Evolutionary conservation across 148 eudicot species (phyloP).

Genomic region (Chenopodium quinoa): DNA sequence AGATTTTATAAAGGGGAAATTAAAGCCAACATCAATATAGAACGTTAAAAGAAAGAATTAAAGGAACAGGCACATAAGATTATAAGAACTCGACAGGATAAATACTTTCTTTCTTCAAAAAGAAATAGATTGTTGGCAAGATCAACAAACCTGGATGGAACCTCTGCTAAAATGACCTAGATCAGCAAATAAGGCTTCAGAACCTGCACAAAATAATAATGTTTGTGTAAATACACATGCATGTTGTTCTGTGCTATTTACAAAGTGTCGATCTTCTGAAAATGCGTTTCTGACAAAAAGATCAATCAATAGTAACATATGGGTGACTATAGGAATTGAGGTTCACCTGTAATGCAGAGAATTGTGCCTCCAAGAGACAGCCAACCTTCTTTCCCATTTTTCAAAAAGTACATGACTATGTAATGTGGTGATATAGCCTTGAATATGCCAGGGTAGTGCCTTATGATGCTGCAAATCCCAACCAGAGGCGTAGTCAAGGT

Average conservation of each 20-base stretch:
- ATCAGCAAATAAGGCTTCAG: constrained; percentile 79
- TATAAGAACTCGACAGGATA: neutral
- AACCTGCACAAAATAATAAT: constrained; percentile 38
- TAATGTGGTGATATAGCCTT: constrained; percentile 64
- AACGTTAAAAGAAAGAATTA: neutral
- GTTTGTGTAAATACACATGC: neutral
- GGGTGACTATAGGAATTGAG: neutral
- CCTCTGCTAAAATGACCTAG: constrained; percentile 60
- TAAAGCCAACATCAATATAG: neutral
- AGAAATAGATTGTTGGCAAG: neutral
- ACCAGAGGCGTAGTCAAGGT: constrained; percentile 57
- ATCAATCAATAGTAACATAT: neutral
- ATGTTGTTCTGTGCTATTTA: neutral
- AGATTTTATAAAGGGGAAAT: neutral
- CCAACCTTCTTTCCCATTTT: constrained; percentile 59
- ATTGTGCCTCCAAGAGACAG: constrained; percentile 52
- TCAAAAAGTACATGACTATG: constrained; percentile 37
- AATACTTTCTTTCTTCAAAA: neutral
- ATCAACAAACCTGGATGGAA: constrained; percentile 51
- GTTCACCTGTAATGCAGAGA: constrained; percentile 62
- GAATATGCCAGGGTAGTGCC: constrained; percentile 54
- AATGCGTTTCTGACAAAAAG: neutral
- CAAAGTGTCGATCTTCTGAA: neutral
- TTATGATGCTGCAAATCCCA: constrained; percentile 53
- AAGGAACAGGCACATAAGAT: neutral